phyloP scores from a whole-genome alignment of 257 asterid species.

The Solanum paucissectum region DNA sequence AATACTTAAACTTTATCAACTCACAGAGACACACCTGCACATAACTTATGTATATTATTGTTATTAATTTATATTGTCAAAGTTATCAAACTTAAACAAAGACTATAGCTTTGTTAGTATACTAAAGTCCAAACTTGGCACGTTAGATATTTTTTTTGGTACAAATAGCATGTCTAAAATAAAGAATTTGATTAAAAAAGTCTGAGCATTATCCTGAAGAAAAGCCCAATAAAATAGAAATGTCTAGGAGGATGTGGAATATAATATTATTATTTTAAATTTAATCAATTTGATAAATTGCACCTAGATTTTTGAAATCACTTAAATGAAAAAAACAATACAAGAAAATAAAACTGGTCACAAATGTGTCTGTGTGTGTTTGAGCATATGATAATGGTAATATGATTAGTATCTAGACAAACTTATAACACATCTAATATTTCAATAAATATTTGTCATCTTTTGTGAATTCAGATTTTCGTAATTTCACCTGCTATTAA shows the following conservation, averaged over 20 bases:
- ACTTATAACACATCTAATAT: not conserved
- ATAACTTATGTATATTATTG: not conserved
- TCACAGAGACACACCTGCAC: not conserved
- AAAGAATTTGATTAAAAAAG: not conserved
- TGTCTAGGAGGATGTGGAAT: not conserved
- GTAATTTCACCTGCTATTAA: not conserved
- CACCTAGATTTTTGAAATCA: not conserved
- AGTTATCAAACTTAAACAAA: not conserved
- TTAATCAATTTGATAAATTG: not conserved
- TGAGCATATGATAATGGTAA: not conserved
- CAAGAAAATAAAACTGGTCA: not conserved
- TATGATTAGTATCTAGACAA: not conserved
- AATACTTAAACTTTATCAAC: not conserved
- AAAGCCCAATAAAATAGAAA: not conserved
- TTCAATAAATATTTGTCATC: not conserved
- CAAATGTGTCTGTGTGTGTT: not conserved
- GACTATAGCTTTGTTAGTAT: not conserved
- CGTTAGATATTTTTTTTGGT: not conserved
- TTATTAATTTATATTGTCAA: not conserved
- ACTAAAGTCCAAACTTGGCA: not conserved
- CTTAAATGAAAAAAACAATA: not conserved
- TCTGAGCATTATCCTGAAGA: no score
- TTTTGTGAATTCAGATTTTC: not conserved
- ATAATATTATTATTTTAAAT: not conserved
- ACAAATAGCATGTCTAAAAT: not conserved